A percentile compares a stretch with the other conserved stretches of the same genome.
Evolutionary conservation across 352 stramenopile genomes (phyloP).

Genomic region (Elongisporangium senticosum): DNA sequence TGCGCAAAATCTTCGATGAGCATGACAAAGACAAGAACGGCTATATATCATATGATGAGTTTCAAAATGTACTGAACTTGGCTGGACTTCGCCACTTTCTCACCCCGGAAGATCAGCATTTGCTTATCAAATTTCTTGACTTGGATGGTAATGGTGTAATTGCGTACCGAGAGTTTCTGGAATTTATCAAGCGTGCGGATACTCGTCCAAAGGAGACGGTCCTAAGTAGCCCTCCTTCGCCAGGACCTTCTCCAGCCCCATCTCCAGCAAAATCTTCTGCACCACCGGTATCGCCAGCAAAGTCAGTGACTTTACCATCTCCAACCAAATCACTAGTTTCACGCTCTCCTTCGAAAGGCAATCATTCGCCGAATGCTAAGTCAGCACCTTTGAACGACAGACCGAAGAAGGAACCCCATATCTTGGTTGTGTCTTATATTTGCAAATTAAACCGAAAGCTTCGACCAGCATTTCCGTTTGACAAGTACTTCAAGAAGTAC

Average conservation of each 20-base stretch:
- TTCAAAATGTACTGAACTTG: conserved; percentile 58
- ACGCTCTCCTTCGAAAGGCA: neutral
- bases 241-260: conserved; percentile 4
- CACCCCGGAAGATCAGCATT: conserved; percentile 46
- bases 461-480: conserved; percentile 51
- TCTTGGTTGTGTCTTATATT: conserved; percentile 28
- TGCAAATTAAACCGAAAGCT: conserved; percentile 43
- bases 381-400: conserved; percentile 5
- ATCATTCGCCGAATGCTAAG: neutral
- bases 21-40: conserved; percentile 50
- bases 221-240: conserved; percentile 7
- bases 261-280: conserved; percentile 11
- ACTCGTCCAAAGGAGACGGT: conserved; percentile 16
- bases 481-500: conserved; percentile 77
- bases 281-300: conserved; percentile 1
- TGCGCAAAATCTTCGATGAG: conserved; percentile 49
- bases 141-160: conserved; percentile 54
- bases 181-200: conserved; percentile 47
- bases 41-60: conserved; percentile 53
- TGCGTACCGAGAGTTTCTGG: conserved; percentile 60
- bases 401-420: conserved; percentile 5
- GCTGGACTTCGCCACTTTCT: conserved; percentile 57
- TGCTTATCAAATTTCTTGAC: conserved; percentile 70
- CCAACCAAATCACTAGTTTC: conserved; percentile 6
- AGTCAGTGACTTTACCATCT: conserved; percentile 8